These are phyloP conservation scores for Trichophyton rubrum DNA, from an alignment of 2,329 filamentous ascomycete genomes.

Conservation along the genomic window DNA sequence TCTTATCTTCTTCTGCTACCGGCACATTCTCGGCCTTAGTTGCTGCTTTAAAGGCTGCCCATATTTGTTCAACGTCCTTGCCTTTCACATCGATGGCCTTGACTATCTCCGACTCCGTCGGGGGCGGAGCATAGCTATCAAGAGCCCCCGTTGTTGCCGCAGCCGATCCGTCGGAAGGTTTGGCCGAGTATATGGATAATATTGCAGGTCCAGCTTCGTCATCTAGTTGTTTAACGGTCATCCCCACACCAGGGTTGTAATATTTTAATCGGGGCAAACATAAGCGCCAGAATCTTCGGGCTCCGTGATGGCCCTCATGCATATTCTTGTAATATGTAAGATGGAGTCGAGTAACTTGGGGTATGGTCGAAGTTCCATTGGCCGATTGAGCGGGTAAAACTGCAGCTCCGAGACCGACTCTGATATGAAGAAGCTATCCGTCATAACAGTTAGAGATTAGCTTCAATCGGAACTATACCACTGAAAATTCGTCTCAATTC, in stretches of 20 bases:
- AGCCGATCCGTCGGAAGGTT: constrained; percentile 4
- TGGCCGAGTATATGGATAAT: constrained; percentile 32
- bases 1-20: constrained; percentile 24
- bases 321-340: constrained; percentile 34
- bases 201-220: constrained; percentile 36
- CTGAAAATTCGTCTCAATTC: background rate
- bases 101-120: constrained; percentile 22
- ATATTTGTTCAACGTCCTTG: constrained; percentile 31
- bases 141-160: constrained; percentile 15
- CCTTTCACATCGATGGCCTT: constrained; percentile 29
- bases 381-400: constrained; percentile 47
- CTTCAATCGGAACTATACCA: background rate
- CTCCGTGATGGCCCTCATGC: constrained; percentile 28
- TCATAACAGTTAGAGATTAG: background rate
- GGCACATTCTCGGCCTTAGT: constrained; percentile 38
- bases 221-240: constrained; percentile 61
- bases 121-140: constrained; percentile 26
- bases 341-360: constrained; percentile 31
- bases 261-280: constrained; percentile 81
- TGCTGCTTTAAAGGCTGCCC: constrained; percentile 29
- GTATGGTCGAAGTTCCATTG: constrained; percentile 22
- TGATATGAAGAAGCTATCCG: constrained; percentile 36
- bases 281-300: constrained; percentile 77
- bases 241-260: constrained; percentile 75
- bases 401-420: constrained; percentile 71